A percentile compares a stretch with the other conserved stretches of the same genome.
phyloP scores from a whole-genome alignment of 352 stramenopile genomes.

The Discostella stelligera region DNA sequence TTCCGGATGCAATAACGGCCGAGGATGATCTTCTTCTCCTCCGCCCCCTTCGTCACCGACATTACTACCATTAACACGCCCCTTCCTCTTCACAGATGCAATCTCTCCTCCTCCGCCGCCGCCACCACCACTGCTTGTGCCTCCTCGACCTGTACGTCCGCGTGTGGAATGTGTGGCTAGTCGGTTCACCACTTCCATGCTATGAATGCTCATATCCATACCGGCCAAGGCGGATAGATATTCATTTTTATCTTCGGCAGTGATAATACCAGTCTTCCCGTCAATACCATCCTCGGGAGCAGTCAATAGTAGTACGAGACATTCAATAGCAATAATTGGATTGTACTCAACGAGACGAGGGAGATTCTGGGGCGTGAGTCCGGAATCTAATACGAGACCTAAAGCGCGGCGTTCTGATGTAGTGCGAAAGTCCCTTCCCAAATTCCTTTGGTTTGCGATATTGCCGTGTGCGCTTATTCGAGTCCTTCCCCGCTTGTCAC shows the following conservation, averaged over 20 bases:
- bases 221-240: slow-evolving; percentile 95
- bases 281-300: slow-evolving; percentile 16
- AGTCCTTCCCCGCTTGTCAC: slow-evolving; percentile 6
- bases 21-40: neutral
- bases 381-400: slow-evolving; percentile 75
- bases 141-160: slow-evolving; percentile 11
- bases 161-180: slow-evolving; percentile 59
- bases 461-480: neutral
- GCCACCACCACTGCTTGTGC: neutral
- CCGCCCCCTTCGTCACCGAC: neutral
- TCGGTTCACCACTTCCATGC: slow-evolving; percentile 91
- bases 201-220: slow-evolving; percentile 99
- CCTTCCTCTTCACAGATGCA: neutral
- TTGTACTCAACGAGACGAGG: slow-evolving; percentile 98
- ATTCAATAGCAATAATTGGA: slow-evolving; percentile 96
- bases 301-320: slow-evolving; percentile 80
- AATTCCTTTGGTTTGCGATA: neutral
- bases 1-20: slow-evolving; percentile 86
- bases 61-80: neutral
- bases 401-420: slow-evolving; percentile 22
- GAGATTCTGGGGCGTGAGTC: slow-evolving; percentile 90
- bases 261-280: neutral
- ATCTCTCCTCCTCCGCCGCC: neutral
- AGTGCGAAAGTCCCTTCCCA: neutral
- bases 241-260: slow-evolving; percentile 84